Evolutionary conservation across 441 rosid genomes (phyloP), one percentile per base, ranked within the genome.

Genomic region (Populus hybrid): DNA sequence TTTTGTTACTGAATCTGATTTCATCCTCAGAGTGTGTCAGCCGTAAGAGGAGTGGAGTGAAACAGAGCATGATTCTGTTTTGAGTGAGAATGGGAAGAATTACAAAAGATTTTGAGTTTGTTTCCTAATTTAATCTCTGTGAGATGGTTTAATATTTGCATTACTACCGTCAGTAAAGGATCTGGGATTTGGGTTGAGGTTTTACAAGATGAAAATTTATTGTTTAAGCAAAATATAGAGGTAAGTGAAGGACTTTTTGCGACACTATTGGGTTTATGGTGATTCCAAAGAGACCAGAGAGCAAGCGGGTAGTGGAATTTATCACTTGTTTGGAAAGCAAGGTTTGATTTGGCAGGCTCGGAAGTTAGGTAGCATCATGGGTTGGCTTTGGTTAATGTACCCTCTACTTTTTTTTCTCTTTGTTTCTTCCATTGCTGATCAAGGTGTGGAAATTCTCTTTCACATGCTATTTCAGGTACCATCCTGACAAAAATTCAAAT

Each of bases 401-500:
- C 18, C 18, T 14, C 16, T 14, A 46, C 57, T 42, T 46, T 46
- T 46, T 46, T 46, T 1, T 46, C 57, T 46, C 57, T 1, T 4
- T 46, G 20, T 46, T 46, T 46, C 20, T 46, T 46, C 20, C 57
- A 14, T 46, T 46, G 57, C 57, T 35, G n/a, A 50, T 50, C 7
- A 50, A 50, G 59, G 59, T 16, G 20, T 50, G 59, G n/a, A 50
- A 50, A 16, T 16, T 50, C 59, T 50, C 59, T 50, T 50, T 50
- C 59, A 5, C 12, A n/a, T 57, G 4, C 30, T 76, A 36, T 84
- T 85, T 79, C 90, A 95, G 99, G 90, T 93, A 95, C 74, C 99
- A 95, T 89, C 99, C 98, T 77, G 99, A 93, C 90, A 92, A 95
- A 87, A 95, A 92, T 82, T 92, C 91, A 54, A 94, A 95, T 87